A percentile compares a stretch with the other conserved stretches of the same genome.
Evolutionary conservation across 164 flowering plant species (phyloP).

Genomic region (Tetracentron sinense): DNA sequence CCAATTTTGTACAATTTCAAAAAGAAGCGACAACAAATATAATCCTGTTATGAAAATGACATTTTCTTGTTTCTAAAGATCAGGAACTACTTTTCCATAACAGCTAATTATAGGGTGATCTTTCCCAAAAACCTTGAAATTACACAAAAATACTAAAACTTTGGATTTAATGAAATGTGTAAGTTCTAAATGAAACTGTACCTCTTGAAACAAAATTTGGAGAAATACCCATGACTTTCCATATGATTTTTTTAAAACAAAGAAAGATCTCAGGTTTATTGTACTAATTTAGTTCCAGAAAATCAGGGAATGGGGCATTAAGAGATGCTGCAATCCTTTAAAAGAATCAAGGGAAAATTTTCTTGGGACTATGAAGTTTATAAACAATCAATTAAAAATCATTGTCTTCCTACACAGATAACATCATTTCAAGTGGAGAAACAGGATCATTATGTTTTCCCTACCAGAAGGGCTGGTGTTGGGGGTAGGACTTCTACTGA

Average conservation of each 20-base stretch:
- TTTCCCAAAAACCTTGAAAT: too few species aligned
- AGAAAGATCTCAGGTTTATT: background rate
- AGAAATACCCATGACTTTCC: too few species aligned
- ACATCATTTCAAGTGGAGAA: background rate
- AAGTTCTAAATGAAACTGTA: too few species aligned
- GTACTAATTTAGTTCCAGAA: background rate
- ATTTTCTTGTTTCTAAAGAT: background rate
- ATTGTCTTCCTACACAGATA: background rate
- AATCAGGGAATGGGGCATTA: background rate
- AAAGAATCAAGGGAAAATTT: background rate
- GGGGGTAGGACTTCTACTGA: conserved; percentile 42
- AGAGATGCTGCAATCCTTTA: too few species aligned
- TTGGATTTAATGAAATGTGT: too few species aligned
- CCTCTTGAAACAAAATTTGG: too few species aligned
- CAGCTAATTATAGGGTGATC: too few species aligned
- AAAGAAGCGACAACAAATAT: background rate
- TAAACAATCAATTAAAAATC: background rate
- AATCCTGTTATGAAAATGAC: background rate
- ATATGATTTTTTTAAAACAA: too few species aligned
- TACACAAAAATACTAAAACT: too few species aligned
- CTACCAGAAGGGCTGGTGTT: conserved; percentile 48
- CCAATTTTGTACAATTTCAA: too few species aligned
- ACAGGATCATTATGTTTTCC: background rate
- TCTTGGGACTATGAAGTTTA: background rate
- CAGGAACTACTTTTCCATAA: too few species aligned